Evolutionary conservation across 1,284 basidiomycete species (phyloP), one percentile per base, ranked within the genome.

Genomic region (Cystobasidium pallidum): DNA sequence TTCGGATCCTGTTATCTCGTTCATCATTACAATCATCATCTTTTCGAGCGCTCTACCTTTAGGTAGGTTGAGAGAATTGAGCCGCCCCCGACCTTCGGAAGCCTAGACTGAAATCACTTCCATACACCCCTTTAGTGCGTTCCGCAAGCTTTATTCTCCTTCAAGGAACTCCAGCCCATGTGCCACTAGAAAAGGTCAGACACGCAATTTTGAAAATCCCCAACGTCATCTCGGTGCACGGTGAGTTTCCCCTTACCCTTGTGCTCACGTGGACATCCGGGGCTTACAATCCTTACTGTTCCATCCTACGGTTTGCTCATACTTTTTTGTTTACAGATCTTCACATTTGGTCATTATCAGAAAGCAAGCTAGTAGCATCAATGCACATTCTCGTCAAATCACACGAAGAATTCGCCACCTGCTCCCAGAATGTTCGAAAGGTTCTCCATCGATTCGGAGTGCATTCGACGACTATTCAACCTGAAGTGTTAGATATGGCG

Each of bases 71-170:
- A 47, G n/a, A 28, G 32, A 57, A 30, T 54, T 55, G 39, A 7
- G 39, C 7, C 43, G 34, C 24, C 13, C 11, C n/a, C 19, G 10
- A 21, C n/a, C 11, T 51, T 51, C n/a, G 19, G n/a, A 54, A 11
- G 26, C 8, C 1, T 54, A 15, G 10, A 54, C 73, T 76, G 41
- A 75, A 70, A 73, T 54, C 71, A 62, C n/a, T 66, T 74, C 62
- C 54, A 49, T 24, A 15, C 36, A 47, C 26, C 61, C 34, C 10
- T 26, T 17, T 26, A 90, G 94, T 96, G 76, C 90, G 89, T 81
- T 94, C 92, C 76, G 91, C 95, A 3, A 94, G 94, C 13, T 94
- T 92, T 82, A 98, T 99, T 79, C 84, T 99, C n/a, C 84, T 99
- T 7, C 96, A 99, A 82, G 95, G 91, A 52, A 95, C 98, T 1